Evolutionary conservation across 2,329 filamentous ascomycete species (phyloP).

Genomic region (Paramyrothecium sp.): DNA sequence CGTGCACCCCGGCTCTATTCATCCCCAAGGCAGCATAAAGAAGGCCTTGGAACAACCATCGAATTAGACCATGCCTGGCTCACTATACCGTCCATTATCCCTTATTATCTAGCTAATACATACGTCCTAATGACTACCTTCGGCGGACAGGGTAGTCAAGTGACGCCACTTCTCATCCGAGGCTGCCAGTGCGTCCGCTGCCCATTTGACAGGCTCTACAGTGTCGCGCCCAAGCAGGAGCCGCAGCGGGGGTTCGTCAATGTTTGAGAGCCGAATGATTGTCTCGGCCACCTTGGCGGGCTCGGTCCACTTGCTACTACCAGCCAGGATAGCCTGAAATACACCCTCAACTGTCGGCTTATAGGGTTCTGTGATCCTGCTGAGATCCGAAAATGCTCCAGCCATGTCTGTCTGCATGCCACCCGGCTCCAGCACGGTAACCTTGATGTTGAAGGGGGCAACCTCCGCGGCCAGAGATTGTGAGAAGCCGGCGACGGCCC

Average conservation of each 20-base stretch:
- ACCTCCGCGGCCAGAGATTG: background rate
- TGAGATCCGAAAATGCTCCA: background rate
- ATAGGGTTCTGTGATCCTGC: background rate
- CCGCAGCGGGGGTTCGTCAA: background rate
- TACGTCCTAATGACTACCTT: too few relatives aligned
- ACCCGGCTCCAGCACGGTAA: background rate
- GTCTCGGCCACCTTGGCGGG: background rate
- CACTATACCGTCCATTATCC: too few relatives aligned
- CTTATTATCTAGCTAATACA: too few relatives aligned
- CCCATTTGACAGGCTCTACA: background rate
- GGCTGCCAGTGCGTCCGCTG: background rate
- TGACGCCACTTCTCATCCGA: background rate
- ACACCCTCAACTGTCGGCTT: background rate
- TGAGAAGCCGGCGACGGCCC: background rate
- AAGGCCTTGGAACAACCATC: too few relatives aligned
- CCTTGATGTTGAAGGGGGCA: background rate
- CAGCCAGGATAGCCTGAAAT: background rate
- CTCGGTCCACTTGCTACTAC: background rate
- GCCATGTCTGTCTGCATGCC: background rate
- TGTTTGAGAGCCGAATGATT: background rate
- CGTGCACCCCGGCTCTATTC: too few relatives aligned
- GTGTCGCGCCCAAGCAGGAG: background rate
- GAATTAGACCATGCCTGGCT: too few relatives aligned
- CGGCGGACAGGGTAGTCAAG: background rate
- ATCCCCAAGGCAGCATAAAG: too few relatives aligned